Evolutionary conservation across 148 eudicot species (phyloP).

Genomic region (Rhododendron vialii): DNA sequence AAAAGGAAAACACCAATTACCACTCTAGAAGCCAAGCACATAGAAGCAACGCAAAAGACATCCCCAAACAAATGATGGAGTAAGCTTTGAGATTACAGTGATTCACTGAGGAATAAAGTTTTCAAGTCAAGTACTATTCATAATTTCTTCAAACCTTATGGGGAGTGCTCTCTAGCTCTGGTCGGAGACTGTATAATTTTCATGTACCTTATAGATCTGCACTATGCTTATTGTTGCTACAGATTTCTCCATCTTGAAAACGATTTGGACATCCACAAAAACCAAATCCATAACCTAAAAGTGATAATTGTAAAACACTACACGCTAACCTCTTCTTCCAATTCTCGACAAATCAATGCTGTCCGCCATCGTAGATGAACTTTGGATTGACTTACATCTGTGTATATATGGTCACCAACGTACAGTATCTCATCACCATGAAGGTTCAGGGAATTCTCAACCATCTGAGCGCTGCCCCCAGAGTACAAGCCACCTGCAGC

Average conservation of each 20-base stretch:
- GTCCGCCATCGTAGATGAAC: conserved; percentile 97
- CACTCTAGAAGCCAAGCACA: background rate
- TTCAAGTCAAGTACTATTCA: background rate
- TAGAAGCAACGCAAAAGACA: background rate
- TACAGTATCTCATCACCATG: conserved; percentile 95
- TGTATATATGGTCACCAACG: conserved; percentile 97
- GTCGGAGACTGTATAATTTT: background rate
- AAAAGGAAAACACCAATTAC: background rate
- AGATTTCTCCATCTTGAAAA: background rate
- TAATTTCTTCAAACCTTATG: background rate
- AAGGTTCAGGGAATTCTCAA: conserved; percentile 80
- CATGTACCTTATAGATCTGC: background rate
- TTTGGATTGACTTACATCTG: conserved; percentile 97
- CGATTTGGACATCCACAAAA: background rate
- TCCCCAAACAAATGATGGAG: background rate
- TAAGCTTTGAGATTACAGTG: background rate
- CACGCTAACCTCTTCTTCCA: conserved; percentile 88
- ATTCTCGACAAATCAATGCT: conserved; percentile 87
- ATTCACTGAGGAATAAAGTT: background rate
- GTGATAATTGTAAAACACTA: conserved; percentile 1
- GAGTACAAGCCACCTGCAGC: conserved; percentile 85
- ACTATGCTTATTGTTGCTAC: background rate
- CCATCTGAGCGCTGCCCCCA: conserved; percentile 98
- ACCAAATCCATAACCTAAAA: background rate
- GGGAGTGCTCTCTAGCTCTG: background rate